These are phyloP conservation scores for Nakaseomyces delphensis DNA, from an alignment of 1,139 yeast species.

Conservation along the genomic window DNA sequence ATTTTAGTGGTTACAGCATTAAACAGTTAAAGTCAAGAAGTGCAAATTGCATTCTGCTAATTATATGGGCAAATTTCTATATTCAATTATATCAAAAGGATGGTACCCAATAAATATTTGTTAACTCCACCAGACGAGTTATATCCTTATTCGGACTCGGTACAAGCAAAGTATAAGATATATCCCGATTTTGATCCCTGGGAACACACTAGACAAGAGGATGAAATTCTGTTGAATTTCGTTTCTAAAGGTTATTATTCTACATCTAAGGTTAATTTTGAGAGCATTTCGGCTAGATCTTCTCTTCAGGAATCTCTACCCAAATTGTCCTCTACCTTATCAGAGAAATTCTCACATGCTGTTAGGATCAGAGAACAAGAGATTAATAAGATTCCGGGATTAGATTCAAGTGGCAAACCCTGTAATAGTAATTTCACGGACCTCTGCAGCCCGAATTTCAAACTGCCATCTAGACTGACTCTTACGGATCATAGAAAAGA, in stretches of 20 bases:
- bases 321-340: conserved; percentile 51
- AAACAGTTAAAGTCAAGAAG: no score
- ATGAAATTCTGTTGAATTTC: conserved; percentile 40
- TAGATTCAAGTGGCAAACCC: conserved; percentile 7
- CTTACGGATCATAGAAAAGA: conserved; percentile 79
- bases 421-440: conserved; percentile 13
- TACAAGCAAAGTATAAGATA: conserved; percentile 8
- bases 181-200: conserved; percentile 80
- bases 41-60: no score
- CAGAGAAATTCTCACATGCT: conserved; percentile 54
- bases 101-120: conserved; percentile 29
- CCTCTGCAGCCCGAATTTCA: conserved; percentile 29
- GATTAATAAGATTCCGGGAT: conserved; percentile 54
- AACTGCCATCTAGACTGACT: conserved; percentile 51
- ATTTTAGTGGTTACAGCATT: no score
- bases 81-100: conserved; percentile 8
- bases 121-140: conserved; percentile 30
- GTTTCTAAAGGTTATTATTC: conserved; percentile 54
- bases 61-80: no score
- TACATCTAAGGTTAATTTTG: conserved; percentile 49
- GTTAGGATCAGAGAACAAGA: conserved; percentile 56
- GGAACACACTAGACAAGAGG: conserved; percentile 55
- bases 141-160: conserved; percentile 22
- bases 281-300: conserved; percentile 47
- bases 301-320: conserved; percentile 38